Conservation (phyloP, 345 rosid species). For the Brassica carinata region DNA sequence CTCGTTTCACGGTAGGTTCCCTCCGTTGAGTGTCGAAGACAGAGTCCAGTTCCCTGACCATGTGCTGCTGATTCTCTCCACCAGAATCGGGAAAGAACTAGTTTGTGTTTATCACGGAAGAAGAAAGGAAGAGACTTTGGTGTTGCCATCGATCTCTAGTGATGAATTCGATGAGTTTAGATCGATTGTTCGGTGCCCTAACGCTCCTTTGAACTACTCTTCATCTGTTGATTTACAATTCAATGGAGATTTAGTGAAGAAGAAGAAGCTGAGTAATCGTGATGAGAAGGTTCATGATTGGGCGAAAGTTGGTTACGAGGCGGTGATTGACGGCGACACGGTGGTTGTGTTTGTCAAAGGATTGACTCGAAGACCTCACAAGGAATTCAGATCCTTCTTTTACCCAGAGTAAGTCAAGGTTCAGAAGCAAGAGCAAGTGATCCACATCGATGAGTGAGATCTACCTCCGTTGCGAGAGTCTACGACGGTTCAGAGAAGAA, state of each 20-base stretch:
- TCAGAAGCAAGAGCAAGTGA: too few species aligned
- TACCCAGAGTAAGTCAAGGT: too few species aligned
- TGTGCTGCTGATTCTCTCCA: slow-evolving; percentile 58
- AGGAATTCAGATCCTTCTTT: slow-evolving; percentile 62
- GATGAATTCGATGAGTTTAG: slow-evolving; percentile 59
- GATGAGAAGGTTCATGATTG: slow-evolving; percentile 52
- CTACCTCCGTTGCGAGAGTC: slow-evolving; percentile 62
- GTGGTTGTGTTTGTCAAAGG: slow-evolving; percentile 87
- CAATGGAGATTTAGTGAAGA: slow-evolving; percentile 47
- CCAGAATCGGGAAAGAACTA: slow-evolving; percentile 35
- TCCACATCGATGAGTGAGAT: slow-evolving; percentile 10
- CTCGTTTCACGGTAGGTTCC: slow-evolving; percentile 41
- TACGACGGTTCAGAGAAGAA: slow-evolving; percentile 53
- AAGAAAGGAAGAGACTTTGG: slow-evolving; percentile 32
- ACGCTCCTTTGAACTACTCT: slow-evolving; percentile 63
- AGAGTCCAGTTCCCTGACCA: slow-evolving; percentile 86
- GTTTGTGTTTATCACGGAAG: slow-evolving; percentile 64
- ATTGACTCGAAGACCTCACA: slow-evolving; percentile 82
- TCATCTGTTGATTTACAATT: slow-evolving; percentile 58
- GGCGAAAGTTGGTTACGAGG: slow-evolving; percentile 77
- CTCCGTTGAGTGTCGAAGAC: slow-evolving; percentile 51
- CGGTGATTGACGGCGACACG: slow-evolving; percentile 63
- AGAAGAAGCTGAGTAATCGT: slow-evolving; percentile 24
- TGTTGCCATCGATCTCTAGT: slow-evolving; percentile 49
- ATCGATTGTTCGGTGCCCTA: slow-evolving; percentile 72